Evolutionary conservation across 1,139 yeast genomes (phyloP), one percentile per base, ranked within the genome.

Genomic region (Magnusiomyces suaveolens): DNA sequence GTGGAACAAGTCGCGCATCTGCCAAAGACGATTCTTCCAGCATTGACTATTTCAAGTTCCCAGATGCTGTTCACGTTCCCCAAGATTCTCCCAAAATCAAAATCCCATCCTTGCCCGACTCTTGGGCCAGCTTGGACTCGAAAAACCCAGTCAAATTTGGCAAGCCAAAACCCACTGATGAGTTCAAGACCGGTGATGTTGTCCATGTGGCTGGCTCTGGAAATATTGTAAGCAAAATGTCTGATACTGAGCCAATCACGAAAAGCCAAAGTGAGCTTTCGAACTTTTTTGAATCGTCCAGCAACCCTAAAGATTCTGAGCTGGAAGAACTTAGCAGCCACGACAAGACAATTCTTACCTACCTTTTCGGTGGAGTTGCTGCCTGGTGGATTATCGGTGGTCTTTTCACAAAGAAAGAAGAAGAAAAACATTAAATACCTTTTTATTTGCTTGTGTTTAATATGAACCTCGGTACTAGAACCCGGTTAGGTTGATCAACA

Each of bases 1-100:
- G 24, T 44, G 20, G 14, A 2, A n/a, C 47, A 3, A 3, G 20
- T 16, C 33, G 24, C 8, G 4, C 10, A 16, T 12, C 23, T 44
- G 75, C 75, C 50, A 72, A 72, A 60, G 74, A 72, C 29, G 78
- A 73, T 57, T 60, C 59, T 23, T 72, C 75, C 12, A 65, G 70
- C 29, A 72, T 75, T 54, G 78, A 75, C 60, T 72, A 59, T 53
- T 74, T 66, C 65, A 66, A 67, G 56, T 60, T 75, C 46, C 77
- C 78, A 20, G 62, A 60, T 20, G 16, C 25, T 10, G 12, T 21
- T 3, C 59, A 58, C 39, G 61, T 65, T 21, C 60, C 58, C 52
- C 62, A 62, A 51, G 58, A 60, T 24, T 52, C 51, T 26, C 66
- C 70, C 1, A 66, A 69, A 33, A 59, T 70, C 57, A 70, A 66